phyloP scores from a whole-genome alignment of 768 basidiomycete species.

The Termitomyces bulborhizus region DNA sequence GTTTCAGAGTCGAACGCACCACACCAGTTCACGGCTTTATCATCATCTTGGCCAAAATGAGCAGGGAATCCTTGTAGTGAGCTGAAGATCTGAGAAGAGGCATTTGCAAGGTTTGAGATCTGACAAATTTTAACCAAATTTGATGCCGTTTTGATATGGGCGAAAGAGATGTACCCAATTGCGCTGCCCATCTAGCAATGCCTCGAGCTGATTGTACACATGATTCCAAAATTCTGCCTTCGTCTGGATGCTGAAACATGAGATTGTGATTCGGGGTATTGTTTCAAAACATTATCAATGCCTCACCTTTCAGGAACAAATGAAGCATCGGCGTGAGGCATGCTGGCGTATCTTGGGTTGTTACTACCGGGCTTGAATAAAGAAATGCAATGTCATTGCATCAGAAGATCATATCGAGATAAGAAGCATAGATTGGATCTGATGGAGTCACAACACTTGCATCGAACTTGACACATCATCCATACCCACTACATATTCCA shows the following conservation, averaged over 20 bases:
- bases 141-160: background rate
- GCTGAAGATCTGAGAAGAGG: slow-evolving; percentile 75
- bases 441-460: background rate
- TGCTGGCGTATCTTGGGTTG: slow-evolving; percentile 18
- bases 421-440: slow-evolving; percentile 2
- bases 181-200: slow-evolving; percentile 59
- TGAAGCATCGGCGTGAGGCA: slow-evolving; percentile 84
- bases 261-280: background rate
- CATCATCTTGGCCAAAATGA: slow-evolving; percentile 54
- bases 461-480: background rate
- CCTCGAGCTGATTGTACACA: slow-evolving; percentile 55
- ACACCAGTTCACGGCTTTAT: slow-evolving; percentile 86
- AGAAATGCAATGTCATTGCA: slow-evolving; percentile 1
- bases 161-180: slow-evolving; percentile 61
- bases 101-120: slow-evolving; percentile 86
- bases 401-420: slow-evolving; percentile 9
- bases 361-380: background rate
- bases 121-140: slow-evolving; percentile 18
- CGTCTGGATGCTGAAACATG: slow-evolving; percentile 43
- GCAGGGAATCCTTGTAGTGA: slow-evolving; percentile 62
- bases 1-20: slow-evolving; percentile 45
- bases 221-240: slow-evolving; percentile 81
- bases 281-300: background rate
- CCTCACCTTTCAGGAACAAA: slow-evolving; percentile 52
- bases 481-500: background rate